These are phyloP conservation scores for Babjeviella inositovora DNA, from an alignment of 805 yeast species.

Conservation along the genomic window DNA sequence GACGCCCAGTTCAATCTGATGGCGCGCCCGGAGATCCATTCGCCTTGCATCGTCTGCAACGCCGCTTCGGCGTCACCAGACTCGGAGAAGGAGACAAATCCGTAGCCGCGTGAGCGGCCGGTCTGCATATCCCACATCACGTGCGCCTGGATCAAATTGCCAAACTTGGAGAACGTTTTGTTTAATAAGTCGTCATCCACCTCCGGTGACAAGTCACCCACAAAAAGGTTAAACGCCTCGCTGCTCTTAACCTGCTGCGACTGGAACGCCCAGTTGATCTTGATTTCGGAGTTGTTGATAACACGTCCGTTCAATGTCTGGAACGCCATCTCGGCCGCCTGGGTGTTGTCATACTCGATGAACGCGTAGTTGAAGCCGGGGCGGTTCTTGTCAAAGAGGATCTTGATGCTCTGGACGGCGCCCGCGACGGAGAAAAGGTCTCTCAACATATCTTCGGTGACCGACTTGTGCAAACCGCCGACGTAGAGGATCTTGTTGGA, in stretches of 20 bases:
- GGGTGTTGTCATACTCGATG: slow-evolving; percentile 49
- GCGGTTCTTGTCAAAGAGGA: slow-evolving; percentile 61
- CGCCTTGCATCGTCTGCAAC: slow-evolving; percentile 59
- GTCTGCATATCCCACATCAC: slow-evolving; percentile 98
- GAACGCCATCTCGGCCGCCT: slow-evolving; percentile 47
- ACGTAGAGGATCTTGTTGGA: slow-evolving; percentile 63
- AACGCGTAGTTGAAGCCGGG: slow-evolving; percentile 72
- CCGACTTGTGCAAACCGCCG: slow-evolving; percentile 52
- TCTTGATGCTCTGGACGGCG: slow-evolving; percentile 45
- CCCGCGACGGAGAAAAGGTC: slow-evolving; percentile 52
- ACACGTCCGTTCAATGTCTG: slow-evolving; percentile 41
- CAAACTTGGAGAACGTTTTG: slow-evolving; percentile 36
- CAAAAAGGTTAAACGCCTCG: slow-evolving; percentile 59
- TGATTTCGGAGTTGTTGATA: slow-evolving; percentile 37
- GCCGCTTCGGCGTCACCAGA: slow-evolving; percentile 63
- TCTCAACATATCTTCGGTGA: slow-evolving; percentile 44
- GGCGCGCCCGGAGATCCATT: slow-evolving; percentile 53
- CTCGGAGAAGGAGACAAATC: slow-evolving; percentile 65
- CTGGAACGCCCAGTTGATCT: slow-evolving; percentile 74
- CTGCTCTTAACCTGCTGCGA: slow-evolving; percentile 48
- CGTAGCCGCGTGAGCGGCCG: slow-evolving; percentile 83
- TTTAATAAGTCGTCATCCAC: slow-evolving; percentile 63
- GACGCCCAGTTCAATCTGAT: slow-evolving; percentile 85
- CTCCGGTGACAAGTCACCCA: slow-evolving; percentile 75
- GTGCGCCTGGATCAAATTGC: slow-evolving; percentile 63